These are phyloP conservation scores for Corinectria fuckeliana DNA, from an alignment of 2,329 filamentous ascomycete species.

Conservation along the genomic window DNA sequence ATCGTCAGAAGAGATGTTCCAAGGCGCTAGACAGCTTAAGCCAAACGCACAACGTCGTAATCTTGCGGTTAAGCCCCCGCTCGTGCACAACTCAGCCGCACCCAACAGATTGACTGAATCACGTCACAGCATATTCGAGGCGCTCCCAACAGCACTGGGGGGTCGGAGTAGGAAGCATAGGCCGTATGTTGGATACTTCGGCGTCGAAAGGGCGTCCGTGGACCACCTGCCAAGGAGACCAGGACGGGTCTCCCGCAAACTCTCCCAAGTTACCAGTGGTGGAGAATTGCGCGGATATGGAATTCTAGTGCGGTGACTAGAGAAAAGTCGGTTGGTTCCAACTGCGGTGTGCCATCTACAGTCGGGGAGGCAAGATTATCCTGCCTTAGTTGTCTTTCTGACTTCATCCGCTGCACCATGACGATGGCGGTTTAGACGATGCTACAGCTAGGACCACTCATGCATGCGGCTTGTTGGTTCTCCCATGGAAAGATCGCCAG, in stretches of 20 bases:
- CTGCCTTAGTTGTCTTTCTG: constrained; percentile 21
- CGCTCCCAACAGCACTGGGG: not conserved
- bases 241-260: constrained; percentile 1
- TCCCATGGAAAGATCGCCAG: constrained; percentile 12
- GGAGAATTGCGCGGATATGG: constrained; percentile 17
- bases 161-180: not conserved
- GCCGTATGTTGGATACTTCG: not conserved
- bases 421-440: not conserved
- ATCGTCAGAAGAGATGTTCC: not conserved
- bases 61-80: constrained; percentile 22
- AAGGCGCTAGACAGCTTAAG: constrained; percentile 2
- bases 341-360: constrained; percentile 19
- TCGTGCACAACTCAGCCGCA: constrained; percentile 3
- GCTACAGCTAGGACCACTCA: constrained; percentile 25
- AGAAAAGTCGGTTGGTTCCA: constrained; percentile 11
- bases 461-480: constrained; percentile 35
- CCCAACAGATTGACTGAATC: constrained; percentile 14
- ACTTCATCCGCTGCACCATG: constrained; percentile 13
- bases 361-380: constrained; percentile 18
- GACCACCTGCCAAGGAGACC: not conserved
- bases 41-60: constrained; percentile 18
- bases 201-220: not conserved
- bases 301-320: not conserved
- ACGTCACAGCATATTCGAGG: constrained; percentile 7
- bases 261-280: not conserved